phyloP scores from a whole-genome alignment of 768 basidiomycete species.

The Pleurotus tuoliensis region DNA sequence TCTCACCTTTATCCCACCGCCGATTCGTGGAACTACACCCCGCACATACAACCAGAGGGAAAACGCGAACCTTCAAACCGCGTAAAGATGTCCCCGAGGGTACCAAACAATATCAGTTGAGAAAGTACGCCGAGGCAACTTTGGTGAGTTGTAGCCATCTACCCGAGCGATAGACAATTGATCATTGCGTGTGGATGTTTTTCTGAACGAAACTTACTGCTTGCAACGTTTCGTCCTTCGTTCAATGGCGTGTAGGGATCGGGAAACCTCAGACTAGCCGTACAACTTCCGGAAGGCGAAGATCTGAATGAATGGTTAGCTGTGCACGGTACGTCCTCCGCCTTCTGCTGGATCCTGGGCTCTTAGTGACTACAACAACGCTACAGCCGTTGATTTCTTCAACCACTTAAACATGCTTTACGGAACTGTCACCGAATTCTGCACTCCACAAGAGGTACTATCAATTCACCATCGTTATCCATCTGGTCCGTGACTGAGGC shows the following conservation, averaged over 20 bases:
- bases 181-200: too few species aligned
- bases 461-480: background rate
- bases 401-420: conserved; percentile 99
- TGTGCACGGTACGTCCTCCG: conserved; percentile 76
- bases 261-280: conserved; percentile 89
- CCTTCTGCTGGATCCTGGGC: background rate
- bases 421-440: conserved; percentile 97
- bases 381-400: conserved; percentile 95
- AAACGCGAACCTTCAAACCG: conserved; percentile 94
- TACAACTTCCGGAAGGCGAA: conserved; percentile 94
- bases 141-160: conserved; percentile 44
- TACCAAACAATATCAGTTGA: conserved; percentile 95
- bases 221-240: background rate
- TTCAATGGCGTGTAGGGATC: conserved; percentile 62
- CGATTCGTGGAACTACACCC: background rate
- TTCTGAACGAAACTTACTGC: too few species aligned
- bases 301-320: conserved; percentile 99
- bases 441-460: conserved; percentile 85
- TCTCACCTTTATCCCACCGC: background rate
- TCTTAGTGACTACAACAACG: background rate
- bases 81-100: conserved; percentile 93
- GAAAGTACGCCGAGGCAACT: conserved; percentile 97
- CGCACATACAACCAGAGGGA: conserved; percentile 51
- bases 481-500: background rate
- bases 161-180: too few species aligned